Evolutionary conservation across 208 protist species (phyloP).

Genomic region (Blastocrithidia nonstop): DNA sequence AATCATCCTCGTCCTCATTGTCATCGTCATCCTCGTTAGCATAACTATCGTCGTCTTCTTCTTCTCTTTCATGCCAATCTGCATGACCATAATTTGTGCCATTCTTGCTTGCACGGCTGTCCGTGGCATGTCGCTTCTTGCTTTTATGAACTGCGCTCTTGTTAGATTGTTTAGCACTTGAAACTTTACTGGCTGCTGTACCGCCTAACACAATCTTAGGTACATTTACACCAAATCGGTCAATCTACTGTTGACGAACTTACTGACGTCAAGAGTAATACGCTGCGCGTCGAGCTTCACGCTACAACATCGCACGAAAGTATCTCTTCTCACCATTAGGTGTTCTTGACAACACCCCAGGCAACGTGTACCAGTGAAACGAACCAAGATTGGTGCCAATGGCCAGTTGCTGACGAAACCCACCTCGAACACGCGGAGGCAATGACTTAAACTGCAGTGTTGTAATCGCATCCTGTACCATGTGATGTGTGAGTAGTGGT

Average conservation of each 20-base stretch:
- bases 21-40: conserved; percentile 2
- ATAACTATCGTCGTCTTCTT: not conserved
- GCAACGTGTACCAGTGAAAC: conserved; percentile 81
- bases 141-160: too few relatives aligned
- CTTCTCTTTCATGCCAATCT: not conserved
- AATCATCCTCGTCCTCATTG: conserved; percentile 8
- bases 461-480: conserved; percentile 84
- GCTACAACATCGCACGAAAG: conserved; percentile 70
- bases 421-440: conserved; percentile 14
- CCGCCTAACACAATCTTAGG: too few relatives aligned
- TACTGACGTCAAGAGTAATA: conserved; percentile 78
- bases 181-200: too few relatives aligned
- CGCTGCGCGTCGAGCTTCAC: conserved; percentile 69
- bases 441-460: conserved; percentile 75
- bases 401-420: conserved; percentile 67
- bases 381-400: conserved; percentile 76
- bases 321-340: conserved; percentile 66
- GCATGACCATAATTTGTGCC: not conserved
- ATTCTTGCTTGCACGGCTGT: not conserved
- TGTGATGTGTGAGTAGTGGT: conserved; percentile 67
- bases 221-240: conserved; percentile 47
- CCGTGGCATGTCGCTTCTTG: not conserved
- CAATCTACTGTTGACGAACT: conserved; percentile 57
- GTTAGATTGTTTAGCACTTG: too few relatives aligned
- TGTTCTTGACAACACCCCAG: conserved; percentile 53